A percentile compares a stretch with the other conserved stretches of the same genome.
These are phyloP conservation scores for Plasmopara halstedii DNA, from an alignment of 352 stramenopile genomes.

Conservation along the genomic window DNA sequence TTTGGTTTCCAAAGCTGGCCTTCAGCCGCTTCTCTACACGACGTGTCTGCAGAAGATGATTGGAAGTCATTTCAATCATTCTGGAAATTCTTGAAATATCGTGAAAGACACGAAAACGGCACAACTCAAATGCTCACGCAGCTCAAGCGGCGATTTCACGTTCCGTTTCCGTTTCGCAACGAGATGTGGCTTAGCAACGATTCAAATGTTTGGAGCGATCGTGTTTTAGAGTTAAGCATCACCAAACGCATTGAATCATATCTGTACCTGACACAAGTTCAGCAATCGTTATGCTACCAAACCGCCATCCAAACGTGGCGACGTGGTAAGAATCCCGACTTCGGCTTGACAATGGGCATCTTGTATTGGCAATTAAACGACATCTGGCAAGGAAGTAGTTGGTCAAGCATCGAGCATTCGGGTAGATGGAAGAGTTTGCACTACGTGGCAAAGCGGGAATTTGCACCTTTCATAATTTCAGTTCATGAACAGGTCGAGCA, in stretches of 20 bases:
- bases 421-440: slow-evolving; percentile 80
- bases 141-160: slow-evolving; percentile 55
- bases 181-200: slow-evolving; percentile 41
- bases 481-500: slow-evolving; percentile 20
- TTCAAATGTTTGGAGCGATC: slow-evolving; percentile 9
- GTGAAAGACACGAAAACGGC: slow-evolving; percentile 75
- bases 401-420: slow-evolving; percentile 78
- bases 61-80: slow-evolving; percentile 66
- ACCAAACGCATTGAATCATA: slow-evolving; percentile 47
- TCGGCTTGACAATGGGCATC: slow-evolving; percentile 67
- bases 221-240: slow-evolving; percentile 31
- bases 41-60: slow-evolving; percentile 44
- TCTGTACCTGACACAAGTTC: slow-evolving; percentile 69
- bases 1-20: slow-evolving; percentile 83
- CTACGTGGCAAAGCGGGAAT: slow-evolving; percentile 59
- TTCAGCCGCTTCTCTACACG: slow-evolving; percentile 38
- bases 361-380: slow-evolving; percentile 88
- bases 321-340: slow-evolving; percentile 37
- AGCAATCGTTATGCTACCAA: slow-evolving; percentile 74
- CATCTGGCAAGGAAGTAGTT: slow-evolving; percentile 82
- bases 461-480: slow-evolving; percentile 60
- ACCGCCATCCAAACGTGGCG: slow-evolving; percentile 68
- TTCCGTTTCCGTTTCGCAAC: slow-evolving; percentile 56
- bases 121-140: slow-evolving; percentile 67
- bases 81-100: slow-evolving; percentile 68